Percentiles rank a stretch among this genome's conserved stretches.
phyloP scores from a whole-genome alignment of 1,284 basidiomycete genomes.

The Irpex sp. region DNA sequence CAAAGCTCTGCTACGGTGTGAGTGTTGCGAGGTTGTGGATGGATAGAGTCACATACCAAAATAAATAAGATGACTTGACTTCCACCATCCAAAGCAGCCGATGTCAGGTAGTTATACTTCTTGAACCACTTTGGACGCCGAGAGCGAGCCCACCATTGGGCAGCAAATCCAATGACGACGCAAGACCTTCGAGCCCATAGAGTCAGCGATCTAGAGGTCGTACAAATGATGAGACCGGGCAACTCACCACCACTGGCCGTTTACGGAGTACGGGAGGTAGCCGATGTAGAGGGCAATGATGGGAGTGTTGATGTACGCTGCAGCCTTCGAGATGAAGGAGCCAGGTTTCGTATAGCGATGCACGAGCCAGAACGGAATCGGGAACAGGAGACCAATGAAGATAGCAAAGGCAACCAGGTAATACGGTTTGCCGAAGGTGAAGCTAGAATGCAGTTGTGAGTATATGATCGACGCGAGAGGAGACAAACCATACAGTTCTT shows the following conservation, averaged over 20 bases:
- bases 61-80: slow-evolving; percentile 46
- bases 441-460: slow-evolving; percentile 10
- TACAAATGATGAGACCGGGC: neutral
- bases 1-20: slow-evolving; percentile 40
- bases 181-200: slow-evolving; percentile 33
- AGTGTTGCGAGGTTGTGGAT: neutral
- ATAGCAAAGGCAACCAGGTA: slow-evolving; percentile 46
- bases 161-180: slow-evolving; percentile 41
- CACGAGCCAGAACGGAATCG: slow-evolving; percentile 48
- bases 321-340: slow-evolving; percentile 27
- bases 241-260: slow-evolving; percentile 39
- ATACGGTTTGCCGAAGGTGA: slow-evolving; percentile 40
- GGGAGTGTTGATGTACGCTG: slow-evolving; percentile 47
- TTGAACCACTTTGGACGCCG: slow-evolving; percentile 45
- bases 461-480: neutral
- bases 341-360: slow-evolving; percentile 37
- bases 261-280: slow-evolving; percentile 53
- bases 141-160: slow-evolving; percentile 47
- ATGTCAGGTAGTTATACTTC: slow-evolving; percentile 47
- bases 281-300: slow-evolving; percentile 50
- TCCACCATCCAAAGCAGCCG: slow-evolving; percentile 45
- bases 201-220: slow-evolving; percentile 21
- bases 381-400: slow-evolving; percentile 46
- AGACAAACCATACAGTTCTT: slow-evolving; percentile 36
- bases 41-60: slow-evolving; percentile 23